Evolutionary conservation across 2,329 filamentous ascomycete species (phyloP), one percentile per base, ranked within the genome.

Genomic region (Botrytis aclada): DNA sequence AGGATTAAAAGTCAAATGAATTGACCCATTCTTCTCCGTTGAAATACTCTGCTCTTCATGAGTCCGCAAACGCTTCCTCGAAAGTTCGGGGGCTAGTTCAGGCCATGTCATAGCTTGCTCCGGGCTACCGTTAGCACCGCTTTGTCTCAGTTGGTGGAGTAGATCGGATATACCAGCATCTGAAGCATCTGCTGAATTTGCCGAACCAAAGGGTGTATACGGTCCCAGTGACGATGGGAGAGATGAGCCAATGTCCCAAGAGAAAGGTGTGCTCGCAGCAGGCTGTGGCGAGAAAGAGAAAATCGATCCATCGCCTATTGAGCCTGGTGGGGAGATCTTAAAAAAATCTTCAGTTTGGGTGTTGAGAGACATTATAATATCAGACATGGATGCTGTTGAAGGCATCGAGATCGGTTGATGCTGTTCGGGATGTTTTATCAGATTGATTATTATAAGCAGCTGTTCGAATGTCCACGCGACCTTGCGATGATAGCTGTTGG

Each of bases 401-500:
- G n/a, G 6, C n/a, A 18, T 54, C 5, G n/a, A 54, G 2, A 54
- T 18, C 1, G 51, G 6, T 29, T 54, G 51, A 18, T 54, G 14
- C 51, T 67, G 45, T 29, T 54, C 43, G 7, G 45, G 45, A 39
- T 67, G 14, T 12, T 39, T 45, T 5, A 67, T 29, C 20, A 56
- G 22, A 54, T 41, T 22, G 5, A 67, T 25, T 67, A 56, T 51
- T 16, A 37, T 54, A 14, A 67, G 71, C 12, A 72, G 32, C 45
- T 69, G 63, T 12, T 72, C 29, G 29, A 72, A 72, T n/a, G 37
- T 39, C 71, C 45, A 72, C 20, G 71, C 47, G 6, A 72, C n/a
- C 8, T 60, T 72, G 51, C 63, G 63, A 69, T 72, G 71, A 63
- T 72, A 72, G 54, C 71, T 72, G 29, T 69, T 69, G n/a, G 37